A percentile compares a stretch with the other conserved stretches of the same genome.
phyloP scores from a whole-genome alignment of 202 grass and related monocot genomes.

The Cymbopogon flexuosus region DNA sequence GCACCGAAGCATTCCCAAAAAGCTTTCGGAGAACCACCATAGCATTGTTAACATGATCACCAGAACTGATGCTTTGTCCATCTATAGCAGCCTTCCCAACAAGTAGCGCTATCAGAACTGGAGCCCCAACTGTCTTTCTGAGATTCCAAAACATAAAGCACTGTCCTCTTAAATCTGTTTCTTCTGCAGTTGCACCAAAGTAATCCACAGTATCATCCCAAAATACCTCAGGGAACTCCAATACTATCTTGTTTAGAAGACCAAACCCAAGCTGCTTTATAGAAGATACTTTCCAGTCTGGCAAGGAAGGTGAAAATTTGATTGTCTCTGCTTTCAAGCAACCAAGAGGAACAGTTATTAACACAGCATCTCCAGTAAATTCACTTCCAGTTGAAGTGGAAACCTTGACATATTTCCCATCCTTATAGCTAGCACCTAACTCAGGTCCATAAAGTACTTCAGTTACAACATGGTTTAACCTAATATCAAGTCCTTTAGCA shows the following conservation, averaged over 20 bases:
- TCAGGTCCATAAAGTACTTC: constrained; percentile 56
- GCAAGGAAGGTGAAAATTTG: constrained; percentile 86
- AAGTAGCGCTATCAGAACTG: constrained; percentile 85
- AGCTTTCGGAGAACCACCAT: constrained; percentile 86
- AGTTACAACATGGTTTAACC: constrained; percentile 66
- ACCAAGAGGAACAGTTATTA: constrained; percentile 96
- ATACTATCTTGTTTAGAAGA: constrained; percentile 85
- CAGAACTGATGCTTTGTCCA: constrained; percentile 59
- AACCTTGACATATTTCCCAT: constrained; percentile 57
- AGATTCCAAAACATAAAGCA: constrained; percentile 99
- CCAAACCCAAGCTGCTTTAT: constrained; percentile 93
- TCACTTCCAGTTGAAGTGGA: constrained; percentile 66
- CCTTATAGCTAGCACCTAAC: constrained; percentile 28
- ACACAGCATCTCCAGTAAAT: constrained; percentile 78
- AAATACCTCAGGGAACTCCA: constrained; percentile 90
- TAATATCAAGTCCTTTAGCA: constrained; percentile 79
- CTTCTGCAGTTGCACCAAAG: constrained; percentile 92
- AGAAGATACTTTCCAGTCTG: constrained; percentile 82
- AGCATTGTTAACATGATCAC: constrained; percentile 76
- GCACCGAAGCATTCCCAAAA: constrained; percentile 72
- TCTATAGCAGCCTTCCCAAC: constrained; percentile 93
- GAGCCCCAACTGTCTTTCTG: constrained; percentile 78
- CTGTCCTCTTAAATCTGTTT: constrained; percentile 77
- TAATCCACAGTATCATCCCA: constrained; percentile 99
- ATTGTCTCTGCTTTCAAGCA: constrained; percentile 85